phyloP scores from a whole-genome alignment of 768 basidiomycete genomes.

The Boletus huronensis region DNA sequence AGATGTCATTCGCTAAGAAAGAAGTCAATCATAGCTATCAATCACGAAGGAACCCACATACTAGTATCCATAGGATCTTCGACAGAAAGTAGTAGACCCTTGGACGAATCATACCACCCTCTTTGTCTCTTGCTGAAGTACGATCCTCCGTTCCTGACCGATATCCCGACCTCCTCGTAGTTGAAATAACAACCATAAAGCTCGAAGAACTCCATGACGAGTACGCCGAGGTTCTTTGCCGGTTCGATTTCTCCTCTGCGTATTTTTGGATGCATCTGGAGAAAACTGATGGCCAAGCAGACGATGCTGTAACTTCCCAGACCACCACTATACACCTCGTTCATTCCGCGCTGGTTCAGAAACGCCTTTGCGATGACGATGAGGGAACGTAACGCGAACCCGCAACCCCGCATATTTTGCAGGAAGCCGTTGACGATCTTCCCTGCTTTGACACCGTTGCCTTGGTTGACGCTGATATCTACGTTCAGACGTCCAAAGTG shows the following conservation, averaged over 20 bases:
- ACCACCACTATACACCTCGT: conserved; percentile 97
- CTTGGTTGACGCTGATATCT: conserved; percentile 92
- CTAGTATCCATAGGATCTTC: conserved; percentile 92
- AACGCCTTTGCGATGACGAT: conserved; percentile 91
- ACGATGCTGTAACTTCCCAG: conserved; percentile 94
- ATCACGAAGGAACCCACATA: conserved; percentile 40
- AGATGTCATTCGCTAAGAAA: conserved; percentile 83
- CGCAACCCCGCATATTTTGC: conserved; percentile 49
- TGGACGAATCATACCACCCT: conserved; percentile 73
- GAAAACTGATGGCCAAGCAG: conserved; percentile 87
- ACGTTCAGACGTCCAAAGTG: conserved; percentile 78
- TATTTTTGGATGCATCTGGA: conserved; percentile 97
- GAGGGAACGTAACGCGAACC: conserved; percentile 74
- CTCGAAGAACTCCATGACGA: conserved; percentile 97
- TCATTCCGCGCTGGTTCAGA: conserved; percentile 85
- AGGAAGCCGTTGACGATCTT: conserved; percentile 80
- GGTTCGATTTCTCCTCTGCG: conserved; percentile 85
- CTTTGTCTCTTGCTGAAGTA: conserved; percentile 81
- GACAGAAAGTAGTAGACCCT: conserved; percentile 65
- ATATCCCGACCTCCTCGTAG: conserved; percentile 86
- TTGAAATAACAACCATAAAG: conserved; percentile 91
- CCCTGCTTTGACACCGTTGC: conserved; percentile 76
- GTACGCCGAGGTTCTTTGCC: conserved; percentile 84
- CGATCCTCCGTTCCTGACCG: conserved; percentile 79
- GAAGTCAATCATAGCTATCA: neutral